Evolutionary conservation across 257 asterid genomes (phyloP).

Genomic region (Capsicum baccatum): DNA sequence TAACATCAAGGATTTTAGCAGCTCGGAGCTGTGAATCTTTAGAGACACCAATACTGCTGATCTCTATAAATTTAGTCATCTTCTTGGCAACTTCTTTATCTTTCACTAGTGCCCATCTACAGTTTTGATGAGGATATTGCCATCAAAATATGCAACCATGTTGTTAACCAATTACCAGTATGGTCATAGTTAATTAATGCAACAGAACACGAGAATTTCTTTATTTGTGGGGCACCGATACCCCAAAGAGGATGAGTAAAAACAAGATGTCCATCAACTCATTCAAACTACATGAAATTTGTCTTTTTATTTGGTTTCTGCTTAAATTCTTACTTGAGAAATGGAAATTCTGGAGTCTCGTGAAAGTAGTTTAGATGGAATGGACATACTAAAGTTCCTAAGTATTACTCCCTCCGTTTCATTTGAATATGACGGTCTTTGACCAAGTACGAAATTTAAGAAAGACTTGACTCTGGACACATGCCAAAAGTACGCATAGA

Average conservation of each 20-base stretch:
- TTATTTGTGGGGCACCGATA: background rate
- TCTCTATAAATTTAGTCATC: conserved; percentile 77
- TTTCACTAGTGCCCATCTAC: conserved; percentile 95
- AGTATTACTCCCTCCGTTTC: background rate
- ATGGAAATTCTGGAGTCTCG: background rate
- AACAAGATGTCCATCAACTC: background rate
- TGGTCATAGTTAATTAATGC: background rate
- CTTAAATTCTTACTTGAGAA: background rate
- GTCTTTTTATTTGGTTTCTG: background rate
- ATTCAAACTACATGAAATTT: background rate
- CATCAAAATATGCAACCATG: background rate
- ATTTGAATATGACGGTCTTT: background rate
- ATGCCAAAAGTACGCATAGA: background rate
- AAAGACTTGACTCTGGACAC: background rate
- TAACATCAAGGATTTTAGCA: conserved; percentile 68
- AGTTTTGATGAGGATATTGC: conserved; percentile 18
- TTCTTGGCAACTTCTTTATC: conserved; percentile 71
- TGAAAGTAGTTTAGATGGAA: background rate
- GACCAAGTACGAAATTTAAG: background rate
- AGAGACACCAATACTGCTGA: conserved; percentile 86
- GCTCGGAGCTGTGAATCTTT: conserved; percentile 92
- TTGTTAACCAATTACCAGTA: background rate
- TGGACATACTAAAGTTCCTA: background rate
- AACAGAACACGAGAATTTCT: background rate
- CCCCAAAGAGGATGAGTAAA: background rate